Conservation (phyloP, 805 yeast genomes). For the Wickerhamomyces chaumierensis region DNA sequence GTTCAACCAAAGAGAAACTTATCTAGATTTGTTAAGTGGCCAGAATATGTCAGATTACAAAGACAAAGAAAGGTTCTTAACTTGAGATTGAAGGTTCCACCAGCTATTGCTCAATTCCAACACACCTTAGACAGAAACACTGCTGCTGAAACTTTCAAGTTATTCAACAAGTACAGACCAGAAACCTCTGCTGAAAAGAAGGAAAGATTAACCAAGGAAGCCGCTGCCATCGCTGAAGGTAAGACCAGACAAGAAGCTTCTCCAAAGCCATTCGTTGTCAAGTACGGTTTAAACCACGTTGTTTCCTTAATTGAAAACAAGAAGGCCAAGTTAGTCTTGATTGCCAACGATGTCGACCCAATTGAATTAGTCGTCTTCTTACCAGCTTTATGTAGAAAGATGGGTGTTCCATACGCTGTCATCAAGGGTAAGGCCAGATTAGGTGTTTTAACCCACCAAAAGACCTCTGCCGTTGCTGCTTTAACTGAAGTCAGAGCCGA, state of each 20-base stretch:
- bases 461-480: constrained; percentile 96
- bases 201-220: constrained; percentile 98
- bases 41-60: constrained; percentile 95
- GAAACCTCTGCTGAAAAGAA: constrained; percentile 96
- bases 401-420: constrained; percentile 99
- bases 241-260: constrained; percentile 94
- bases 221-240: constrained; percentile 98
- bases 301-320: constrained; percentile 95
- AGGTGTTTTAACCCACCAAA: constrained; percentile 95
- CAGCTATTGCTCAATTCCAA: constrained; percentile 95
- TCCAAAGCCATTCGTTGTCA: constrained; percentile 92
- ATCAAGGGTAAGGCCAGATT: constrained; percentile 98
- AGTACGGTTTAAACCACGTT: constrained; percentile 99
- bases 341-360: constrained; percentile 99
- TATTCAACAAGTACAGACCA: constrained; percentile 98
- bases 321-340: constrained; percentile 94
- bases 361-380: constrained; percentile 93
- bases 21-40: constrained; percentile 98
- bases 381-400: constrained; percentile 98
- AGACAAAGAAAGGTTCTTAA: constrained; percentile 96
- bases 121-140: constrained; percentile 97
- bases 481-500: constrained; percentile 89
- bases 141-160: constrained; percentile 93
- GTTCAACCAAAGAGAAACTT: constrained; percentile 93
- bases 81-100: constrained; percentile 97